Base-by-base conservation (phyloP, 2,329 filamentous ascomycete genomes). In the Xylogone sp. region DNA sequence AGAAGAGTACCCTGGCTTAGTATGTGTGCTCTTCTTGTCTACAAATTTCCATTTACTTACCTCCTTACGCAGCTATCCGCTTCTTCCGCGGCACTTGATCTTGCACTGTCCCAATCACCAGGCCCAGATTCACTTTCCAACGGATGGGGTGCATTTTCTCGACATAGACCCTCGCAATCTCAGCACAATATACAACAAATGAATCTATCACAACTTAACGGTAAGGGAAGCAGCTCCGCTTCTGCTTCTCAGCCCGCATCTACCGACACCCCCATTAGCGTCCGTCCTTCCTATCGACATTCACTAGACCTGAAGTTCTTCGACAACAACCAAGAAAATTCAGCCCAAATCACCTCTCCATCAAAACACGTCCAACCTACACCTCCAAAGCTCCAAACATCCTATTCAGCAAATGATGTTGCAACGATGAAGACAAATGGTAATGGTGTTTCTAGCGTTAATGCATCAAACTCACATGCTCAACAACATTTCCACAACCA, bases 331-430 rank as follows among this genome's bases (percentile, higher is more conserved):
- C 63, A 66, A 48, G 60, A 62, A 19, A 45, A 57, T 20, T 51
- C 58, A 48, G 50, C 56, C 44, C 57, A 62, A 50, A 57, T 68
- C 27, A 59, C 61, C 27, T 64, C 81, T 2, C 69, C 79, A 16
- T 68, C 71, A 21, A 79, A 66, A 52, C 75, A 79, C 53, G 69
- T 70, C 53, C 79, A 87, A 67, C 76, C 81, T 21, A 81, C 82
- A 49, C 82, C 87, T 31, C 83, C 86, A 24, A 90, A 89, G 74
- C 71, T 96, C 52, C 88, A 92, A 70, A 86, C 88, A 43, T 97
- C 93, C 0, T 97, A 89, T 73, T 97, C 94, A 9, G 84, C 90
- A 49, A 94, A 88, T 68, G 92, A 97, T 64, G 78, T 97, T 19
- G 88, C 91, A 3, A 95, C 91, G 7, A 76, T 91, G 64, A 96